Base-by-base conservation (phyloP, 805 yeast species). In the Candida mattraensis region DNA sequence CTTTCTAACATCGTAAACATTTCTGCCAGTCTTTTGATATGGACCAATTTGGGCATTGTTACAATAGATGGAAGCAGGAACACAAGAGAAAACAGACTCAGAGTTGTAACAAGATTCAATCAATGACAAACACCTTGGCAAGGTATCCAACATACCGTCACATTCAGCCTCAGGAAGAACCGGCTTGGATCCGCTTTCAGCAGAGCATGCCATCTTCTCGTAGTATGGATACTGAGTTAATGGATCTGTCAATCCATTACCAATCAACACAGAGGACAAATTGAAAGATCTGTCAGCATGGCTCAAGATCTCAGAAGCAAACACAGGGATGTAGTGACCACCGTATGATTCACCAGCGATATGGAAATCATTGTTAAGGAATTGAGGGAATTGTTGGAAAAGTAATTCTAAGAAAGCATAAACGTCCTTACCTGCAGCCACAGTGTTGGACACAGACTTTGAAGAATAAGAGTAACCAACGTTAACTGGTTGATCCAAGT, bases 151-250 rank as follows among this genome's bases (percentile, higher is more conserved):
- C 88, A 86, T 83, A 29, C 67, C 63, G 20, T 73, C 72, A 66
- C 96, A 87, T 44, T 76, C 78, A 35, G 74, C 78, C n/a, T 78
- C 80, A 12, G 74, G 66, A 45, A 87, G 67, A 3, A 87, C 87
- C 12, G 89, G 68, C 13, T 81, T 81, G 53, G 79, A 79, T 5
- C 96, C 96, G 9, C 56, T 55, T 47, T 96, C 95, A 48, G 73
- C 59, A 35, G 95, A 93, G 63, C 98, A 91, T 4, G 95, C 95
- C 97, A 91, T 89, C 46, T 94, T 95, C 60, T 83, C 78, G 57
- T 87, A 88, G 61, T 80, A 79, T 40, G 74, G 74, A 54, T 83
- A 80, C 69, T 88, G 96, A 28, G 75, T 72, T 40, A 83, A 67
- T 3, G 95, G 83, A 60, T 87, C 95, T 22, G 95, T 87, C 49